Evolutionary conservation across 2,329 filamentous ascomycete species (phyloP).

Genomic region (Bipolaris zeicola): DNA sequence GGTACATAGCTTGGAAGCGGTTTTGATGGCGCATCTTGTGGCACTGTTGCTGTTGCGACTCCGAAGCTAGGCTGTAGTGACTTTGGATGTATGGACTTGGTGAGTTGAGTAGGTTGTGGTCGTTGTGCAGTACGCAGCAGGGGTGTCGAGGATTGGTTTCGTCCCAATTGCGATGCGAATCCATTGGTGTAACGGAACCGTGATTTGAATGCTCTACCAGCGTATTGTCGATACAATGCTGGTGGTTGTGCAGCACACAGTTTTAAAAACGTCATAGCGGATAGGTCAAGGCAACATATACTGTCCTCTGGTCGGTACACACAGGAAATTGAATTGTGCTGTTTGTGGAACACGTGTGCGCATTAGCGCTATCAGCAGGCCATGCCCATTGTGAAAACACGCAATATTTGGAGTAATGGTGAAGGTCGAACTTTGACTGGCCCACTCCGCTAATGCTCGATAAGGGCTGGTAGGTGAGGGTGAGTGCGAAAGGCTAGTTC

Average conservation of each 20-base stretch:
- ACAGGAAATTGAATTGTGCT: not conserved
- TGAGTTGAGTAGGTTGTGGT: conserved; percentile 18
- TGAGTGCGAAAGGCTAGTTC: conserved; percentile 12
- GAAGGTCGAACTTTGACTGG: not conserved
- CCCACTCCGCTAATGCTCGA: not conserved
- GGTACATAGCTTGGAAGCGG: conserved; percentile 59
- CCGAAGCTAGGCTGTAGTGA: conserved; percentile 8
- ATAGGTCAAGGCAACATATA: not conserved
- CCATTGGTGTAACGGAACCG: not conserved
- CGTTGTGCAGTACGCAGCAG: not conserved
- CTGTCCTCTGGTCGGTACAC: not conserved
- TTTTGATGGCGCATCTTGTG: conserved; percentile 18
- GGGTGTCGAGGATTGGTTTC: not conserved
- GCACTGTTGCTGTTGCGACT: conserved; percentile 21
- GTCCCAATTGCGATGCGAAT: not conserved
- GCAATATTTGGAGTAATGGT: not conserved
- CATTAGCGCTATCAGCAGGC: not conserved
- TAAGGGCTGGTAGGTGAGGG: not conserved
- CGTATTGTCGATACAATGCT: not conserved
- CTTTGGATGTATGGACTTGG: not conserved
- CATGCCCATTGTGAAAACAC: not conserved
- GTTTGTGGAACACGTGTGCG: not conserved
- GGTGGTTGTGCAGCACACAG: not conserved
- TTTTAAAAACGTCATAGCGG: conserved; percentile 5
- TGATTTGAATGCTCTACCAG: not conserved